Conservation (phyloP, 2,329 filamentous ascomycete genomes). For the Teratosphaeriaceae sp. region DNA sequence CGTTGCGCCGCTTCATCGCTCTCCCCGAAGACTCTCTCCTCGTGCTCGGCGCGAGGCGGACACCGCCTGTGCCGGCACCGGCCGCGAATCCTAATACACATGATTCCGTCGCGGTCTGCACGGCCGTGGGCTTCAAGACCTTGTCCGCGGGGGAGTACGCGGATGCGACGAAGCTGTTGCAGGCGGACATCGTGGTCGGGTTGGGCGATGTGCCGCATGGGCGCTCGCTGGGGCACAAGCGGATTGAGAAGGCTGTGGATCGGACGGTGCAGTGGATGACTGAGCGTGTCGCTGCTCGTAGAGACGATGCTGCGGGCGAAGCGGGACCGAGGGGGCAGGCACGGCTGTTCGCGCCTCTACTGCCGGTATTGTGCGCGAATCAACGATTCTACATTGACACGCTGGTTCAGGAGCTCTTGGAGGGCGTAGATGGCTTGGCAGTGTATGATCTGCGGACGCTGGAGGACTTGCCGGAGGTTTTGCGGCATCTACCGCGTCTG, state of each 20-base stretch:
- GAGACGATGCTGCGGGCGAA: neutral
- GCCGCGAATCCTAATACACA: constrained; percentile 46
- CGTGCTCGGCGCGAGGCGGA: constrained; percentile 69
- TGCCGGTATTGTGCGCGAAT: constrained; percentile 66
- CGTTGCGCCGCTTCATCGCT: constrained; percentile 70
- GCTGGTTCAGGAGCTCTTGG: constrained; percentile 57
- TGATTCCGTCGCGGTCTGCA: constrained; percentile 67
- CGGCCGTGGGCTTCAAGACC: constrained; percentile 75
- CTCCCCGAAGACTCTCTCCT: constrained; percentile 60
- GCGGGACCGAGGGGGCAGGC: constrained; percentile 30
- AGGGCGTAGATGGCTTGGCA: constrained; percentile 61
- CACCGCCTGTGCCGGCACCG: constrained; percentile 67
- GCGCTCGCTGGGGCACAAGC: constrained; percentile 47
- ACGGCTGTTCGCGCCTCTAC: constrained; percentile 58
- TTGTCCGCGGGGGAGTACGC: constrained; percentile 65
- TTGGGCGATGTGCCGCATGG: constrained; percentile 66
- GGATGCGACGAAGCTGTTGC: constrained; percentile 55
- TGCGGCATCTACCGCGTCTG: constrained; percentile 63
- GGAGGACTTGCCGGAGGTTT: constrained; percentile 54
- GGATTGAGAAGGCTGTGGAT: constrained; percentile 76
- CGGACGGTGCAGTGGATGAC: constrained; percentile 77
- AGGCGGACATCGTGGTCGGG: constrained; percentile 73
- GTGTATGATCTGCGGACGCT: constrained; percentile 70
- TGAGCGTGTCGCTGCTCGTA: constrained; percentile 47
- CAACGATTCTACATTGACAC: constrained; percentile 76